Evolutionary conservation across 805 yeast genomes (phyloP), one percentile per base, ranked within the genome.

Genomic region (Metschnikowia proteae): DNA sequence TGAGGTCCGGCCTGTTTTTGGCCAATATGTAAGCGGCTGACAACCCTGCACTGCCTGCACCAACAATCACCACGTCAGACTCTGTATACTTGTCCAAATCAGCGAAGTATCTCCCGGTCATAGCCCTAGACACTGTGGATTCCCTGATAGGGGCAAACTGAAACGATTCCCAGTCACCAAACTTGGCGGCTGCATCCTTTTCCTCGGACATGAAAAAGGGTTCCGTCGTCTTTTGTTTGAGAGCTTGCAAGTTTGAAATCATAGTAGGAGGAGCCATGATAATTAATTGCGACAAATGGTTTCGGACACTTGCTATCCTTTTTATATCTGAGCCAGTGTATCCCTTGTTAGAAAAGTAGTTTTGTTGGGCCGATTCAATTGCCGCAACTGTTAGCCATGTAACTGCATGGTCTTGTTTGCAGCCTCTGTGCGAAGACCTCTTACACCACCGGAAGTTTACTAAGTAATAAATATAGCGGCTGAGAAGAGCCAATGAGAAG

Each of bases 11-110:
- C 64, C 91, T 78, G 60, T 83, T 80, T 63, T 77, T 82, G 44
- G 86, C 89, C 57, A 85, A 72, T 34, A 78, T 80, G 62, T 80
- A 85, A n/a, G 90, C 91, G 28, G 89, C 86, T 47, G 86, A 78
- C 51, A 85, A 72, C 38, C 91, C 91, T 38, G 88, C 82, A 26
- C 88, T 82, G 35, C 91, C 90, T 27, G 89, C 90, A 49, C 92
- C 92, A 51, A 85, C 78, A 59, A 85, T 81, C 38, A 85, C 86
- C 41, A 85, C 78, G 60, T 85, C 92, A 9, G 86, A 77, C 59
- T 84, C 90, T 23, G 90, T 83, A 63, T 79, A 83, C 64, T 80
- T 82, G 72, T 85, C 86, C 60, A 85, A 66, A 61, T 85, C 91
- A 33, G 79, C 76, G 62, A 84, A 85, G 68, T 85, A 85, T 55